Conservation (phyloP, 371 early-diverging fungal genomes). For the Circinella umbellata region DNA sequence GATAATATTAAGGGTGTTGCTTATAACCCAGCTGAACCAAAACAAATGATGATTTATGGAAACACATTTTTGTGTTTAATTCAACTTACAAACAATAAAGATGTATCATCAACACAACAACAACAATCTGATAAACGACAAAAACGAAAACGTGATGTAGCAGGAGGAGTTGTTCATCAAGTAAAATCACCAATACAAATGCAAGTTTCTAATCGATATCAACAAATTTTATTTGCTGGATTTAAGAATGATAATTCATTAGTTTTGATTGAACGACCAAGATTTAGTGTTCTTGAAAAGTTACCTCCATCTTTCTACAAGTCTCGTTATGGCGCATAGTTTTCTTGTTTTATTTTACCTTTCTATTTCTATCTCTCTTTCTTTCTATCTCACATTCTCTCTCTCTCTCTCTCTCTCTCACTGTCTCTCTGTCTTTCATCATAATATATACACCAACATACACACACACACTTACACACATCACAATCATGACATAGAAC, state of each 20-base stretch:
- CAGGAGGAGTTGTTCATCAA: slow-evolving; percentile 30
- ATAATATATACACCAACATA: too few relatives aligned
- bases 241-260: slow-evolving; percentile 74
- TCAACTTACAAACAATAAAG: slow-evolving; percentile 55
- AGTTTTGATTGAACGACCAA: slow-evolving; percentile 87
- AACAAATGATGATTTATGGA: slow-evolving; percentile 73
- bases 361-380: too few relatives aligned
- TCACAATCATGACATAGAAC: too few relatives aligned
- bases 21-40: slow-evolving; percentile 69
- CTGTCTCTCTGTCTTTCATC: too few relatives aligned
- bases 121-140: slow-evolving; percentile 42
- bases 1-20: slow-evolving; percentile 77
- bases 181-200: slow-evolving; percentile 58
- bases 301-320: slow-evolving; percentile 86
- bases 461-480: too few relatives aligned
- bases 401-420: too few relatives aligned
- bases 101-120: slow-evolving; percentile 29
- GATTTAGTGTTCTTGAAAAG: slow-evolving; percentile 75
- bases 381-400: too few relatives aligned
- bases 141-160: slow-evolving; percentile 35
- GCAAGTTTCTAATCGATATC: slow-evolving; percentile 75
- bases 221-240: slow-evolving; percentile 77
- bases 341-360: too few relatives aligned
- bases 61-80: slow-evolving; percentile 74
- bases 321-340: slow-evolving; percentile 78